Conservation (phyloP, 768 basidiomycete species). For the Cyclocybe cylindracea region DNA sequence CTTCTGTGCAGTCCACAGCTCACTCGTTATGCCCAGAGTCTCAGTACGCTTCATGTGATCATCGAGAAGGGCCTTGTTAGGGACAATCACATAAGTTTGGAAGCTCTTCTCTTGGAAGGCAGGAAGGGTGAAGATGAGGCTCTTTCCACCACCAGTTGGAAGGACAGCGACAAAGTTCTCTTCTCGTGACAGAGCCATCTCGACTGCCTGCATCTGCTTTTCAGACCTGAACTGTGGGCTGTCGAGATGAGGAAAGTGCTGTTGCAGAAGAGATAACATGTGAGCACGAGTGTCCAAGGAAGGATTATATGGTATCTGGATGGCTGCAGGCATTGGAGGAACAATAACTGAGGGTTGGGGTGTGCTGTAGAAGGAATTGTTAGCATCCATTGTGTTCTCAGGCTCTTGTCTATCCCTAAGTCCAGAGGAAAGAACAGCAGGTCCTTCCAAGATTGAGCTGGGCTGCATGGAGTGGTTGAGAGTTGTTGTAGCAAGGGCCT, state of each 20-base stretch:
- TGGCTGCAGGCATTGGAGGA: not conserved
- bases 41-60: constrained; percentile 7
- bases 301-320: not conserved
- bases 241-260: not conserved
- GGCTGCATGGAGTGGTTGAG: not conserved
- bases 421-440: too few species aligned
- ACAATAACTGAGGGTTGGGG: too few species aligned
- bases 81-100: constrained; percentile 14
- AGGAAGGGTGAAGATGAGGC: constrained; percentile 16
- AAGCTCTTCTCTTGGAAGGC: constrained; percentile 1
- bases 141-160: constrained; percentile 26
- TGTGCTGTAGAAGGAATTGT: too few species aligned
- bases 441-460: not conserved
- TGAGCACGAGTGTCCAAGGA: too few species aligned
- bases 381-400: too few species aligned
- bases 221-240: constrained; percentile 10
- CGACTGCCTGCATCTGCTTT: constrained; percentile 10
- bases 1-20: constrained; percentile 1
- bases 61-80: constrained; percentile 14
- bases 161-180: constrained; percentile 18
- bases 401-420: too few species aligned
- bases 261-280: not conserved
- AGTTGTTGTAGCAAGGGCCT: not conserved
- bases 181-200: constrained; percentile 3
- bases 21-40: not conserved